Base-by-base conservation (phyloP, 2,329 filamentous ascomycete genomes). In the Aspergillus arachidicola region DNA sequence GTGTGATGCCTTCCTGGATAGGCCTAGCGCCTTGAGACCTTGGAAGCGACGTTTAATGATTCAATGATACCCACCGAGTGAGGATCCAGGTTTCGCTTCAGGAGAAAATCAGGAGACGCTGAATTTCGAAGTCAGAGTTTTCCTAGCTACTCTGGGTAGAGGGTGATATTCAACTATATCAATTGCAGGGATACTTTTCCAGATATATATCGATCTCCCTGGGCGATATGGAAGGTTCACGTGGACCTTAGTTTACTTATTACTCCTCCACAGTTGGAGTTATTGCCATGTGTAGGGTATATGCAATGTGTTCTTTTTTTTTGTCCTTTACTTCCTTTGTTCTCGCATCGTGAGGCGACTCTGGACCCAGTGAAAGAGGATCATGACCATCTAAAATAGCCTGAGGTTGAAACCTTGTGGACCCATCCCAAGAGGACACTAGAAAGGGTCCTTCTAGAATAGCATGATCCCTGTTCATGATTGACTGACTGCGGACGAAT, bases 381-480 rank as follows among this genome's bases (percentile, higher is more conserved):
- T 43, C 41, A 36, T 53, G 30, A 53, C 34, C 50, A 28, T 28
- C 26, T 28, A 28, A 28, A 28, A 28, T 28, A 28, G 26, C 5
- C 26, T 28, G 26, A 28, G 26, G 26, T 28, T 28, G 26, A 28
- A 28, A 28, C 26, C 26, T 28, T 28, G 26, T 36, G 34, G 34
- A 36, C 14, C 34, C 34, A 36, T 36, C 34, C 34, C 34, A 36
- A 36, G 34, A 36, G 34, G 19, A 28, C 23, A 23, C n/a, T 11
- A 32, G 6, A 26, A 32, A 30, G 11, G 28, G 23, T 30, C 21
- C 34, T 59, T 59, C 57, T 59, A 59, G 57, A 51, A 51, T 38
- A 30, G 32, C 21, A 51, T 48, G 43, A 58, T 38, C 43, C 51
- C 36, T 36, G 51, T 26, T 23, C 5, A 36, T 38, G 51, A 54